Evolutionary conservation across 2,329 filamentous ascomycete species (phyloP), one percentile per base, ranked within the genome.

Genomic region (Fusarium brachygibbosum): DNA sequence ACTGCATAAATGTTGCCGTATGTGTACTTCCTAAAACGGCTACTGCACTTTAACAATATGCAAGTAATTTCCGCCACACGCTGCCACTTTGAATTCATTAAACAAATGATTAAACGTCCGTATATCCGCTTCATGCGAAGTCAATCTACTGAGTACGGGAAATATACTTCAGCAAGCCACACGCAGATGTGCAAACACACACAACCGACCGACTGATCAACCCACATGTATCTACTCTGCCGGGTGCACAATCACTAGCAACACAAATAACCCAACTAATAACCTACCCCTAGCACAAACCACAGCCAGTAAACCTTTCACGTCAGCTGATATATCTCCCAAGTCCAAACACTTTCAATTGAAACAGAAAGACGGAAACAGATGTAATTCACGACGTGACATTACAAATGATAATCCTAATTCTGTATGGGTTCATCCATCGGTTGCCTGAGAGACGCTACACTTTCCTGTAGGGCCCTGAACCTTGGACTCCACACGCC

Each of bases 381-480:
- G 23, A 25, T 55, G 31, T 4, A 52, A 49, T 58, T 50, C 54
- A 52, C n/a, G 14, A 6, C 31, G 25, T 56, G 45, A 44, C 53
- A 41, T 62, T 46, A 51, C 32, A 21, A 32, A 17, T 42, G 12
- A 51, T 11, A 52, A 55, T 44, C 32, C 17, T 28, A 25, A 28
- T 28, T 44, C 25, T 37, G 9, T 37, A 17, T 25, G 23, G 23
- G 23, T 49, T 46, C 21, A 31, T 58, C 31, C 34, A 53, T 56
- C 48, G 57, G 67, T 69, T 69, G 66, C 67, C 48, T 42, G 57
- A 70, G 67, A 63, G 67, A 69, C 67, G 50, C 52, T 46, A 40
- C 52, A 58, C 50, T 69, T 44, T 21, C 14, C 17, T 38, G 61
- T 40, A 50, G 55, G 52, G 41, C 48, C 60, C 51, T 66, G 52